Evolutionary conservation across 202 grass and related monocot species (phyloP).

Genomic region (Setaria italica): DNA sequence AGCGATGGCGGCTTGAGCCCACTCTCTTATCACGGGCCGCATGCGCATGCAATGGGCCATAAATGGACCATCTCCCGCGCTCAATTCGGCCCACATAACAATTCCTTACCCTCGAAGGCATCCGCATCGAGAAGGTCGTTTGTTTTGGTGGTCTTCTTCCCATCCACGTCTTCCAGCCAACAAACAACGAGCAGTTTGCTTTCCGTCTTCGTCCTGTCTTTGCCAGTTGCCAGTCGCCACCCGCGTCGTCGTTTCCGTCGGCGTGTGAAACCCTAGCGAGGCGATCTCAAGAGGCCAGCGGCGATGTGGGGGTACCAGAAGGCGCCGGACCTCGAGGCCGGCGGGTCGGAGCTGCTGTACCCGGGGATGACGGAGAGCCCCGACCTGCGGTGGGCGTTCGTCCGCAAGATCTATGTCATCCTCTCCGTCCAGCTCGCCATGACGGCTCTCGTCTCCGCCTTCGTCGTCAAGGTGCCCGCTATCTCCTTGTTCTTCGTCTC

Average conservation of each 20-base stretch:
- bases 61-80: neutral
- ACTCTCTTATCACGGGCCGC: neutral
- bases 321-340: constrained; percentile 71
- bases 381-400: constrained; percentile 85
- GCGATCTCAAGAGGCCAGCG: neutral
- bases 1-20: neutral
- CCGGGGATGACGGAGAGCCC: constrained; percentile 87
- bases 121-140: neutral
- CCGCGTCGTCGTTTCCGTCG: neutral
- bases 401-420: constrained; percentile 94
- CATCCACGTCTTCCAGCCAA: neutral
- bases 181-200: neutral
- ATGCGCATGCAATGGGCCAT: neutral
- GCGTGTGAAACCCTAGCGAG: constrained; percentile 42
- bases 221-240: neutral
- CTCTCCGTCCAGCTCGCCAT: constrained; percentile 72
- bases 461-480: constrained; percentile 69
- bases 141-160: neutral
- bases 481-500: constrained; percentile 82
- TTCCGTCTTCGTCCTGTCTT: neutral
- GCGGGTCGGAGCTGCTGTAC: constrained; percentile 57
- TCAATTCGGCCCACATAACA: neutral
- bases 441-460: constrained; percentile 65
- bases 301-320: constrained; percentile 63
- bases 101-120: constrained; percentile 40